A percentile compares a stretch with the other conserved stretches of the same genome.
Conservation (phyloP, 164 flowering plant species). For the Kalanchoe fedtschenkoi region DNA sequence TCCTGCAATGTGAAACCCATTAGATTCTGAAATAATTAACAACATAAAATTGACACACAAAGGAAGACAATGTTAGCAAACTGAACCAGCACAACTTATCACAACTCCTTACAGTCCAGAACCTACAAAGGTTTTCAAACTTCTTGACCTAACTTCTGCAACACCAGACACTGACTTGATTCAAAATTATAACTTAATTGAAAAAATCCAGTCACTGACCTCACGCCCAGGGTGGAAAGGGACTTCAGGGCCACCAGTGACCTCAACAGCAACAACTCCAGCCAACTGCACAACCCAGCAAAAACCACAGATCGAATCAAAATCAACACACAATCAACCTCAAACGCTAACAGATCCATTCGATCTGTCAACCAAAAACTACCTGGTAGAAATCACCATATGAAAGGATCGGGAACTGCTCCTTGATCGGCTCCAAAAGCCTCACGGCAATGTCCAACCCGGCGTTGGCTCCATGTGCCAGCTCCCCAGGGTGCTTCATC, state of each 20-base stretch:
- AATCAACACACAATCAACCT: no score
- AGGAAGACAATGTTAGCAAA: no score
- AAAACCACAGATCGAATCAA: not conserved
- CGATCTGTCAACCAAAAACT: not conserved
- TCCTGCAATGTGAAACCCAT: constrained; percentile 40
- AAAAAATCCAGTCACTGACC: constrained; percentile 35
- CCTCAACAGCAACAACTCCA: constrained; percentile 82
- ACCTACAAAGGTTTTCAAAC: not conserved
- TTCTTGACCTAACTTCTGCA: no score
- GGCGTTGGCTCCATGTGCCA: constrained; percentile 60
- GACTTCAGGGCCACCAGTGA: constrained; percentile 88
- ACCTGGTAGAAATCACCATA: constrained; percentile 86
- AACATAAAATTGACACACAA: no score
- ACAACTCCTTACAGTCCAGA: no score
- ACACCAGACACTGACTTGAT: no score
- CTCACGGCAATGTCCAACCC: constrained; percentile 79
- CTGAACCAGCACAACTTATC: no score
- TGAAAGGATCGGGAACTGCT: constrained; percentile 59
- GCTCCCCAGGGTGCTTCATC: constrained; percentile 52
- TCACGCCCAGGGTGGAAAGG: constrained; percentile 88
- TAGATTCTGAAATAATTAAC: no score
- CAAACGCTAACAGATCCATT: not conserved
- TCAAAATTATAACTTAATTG: not conserved
- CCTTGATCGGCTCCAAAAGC: constrained; percentile 73
- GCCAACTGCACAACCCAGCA: constrained; percentile 41